Base-by-base conservation (phyloP, 2,329 filamentous ascomycete genomes). In the Neofusicoccum ribis region DNA sequence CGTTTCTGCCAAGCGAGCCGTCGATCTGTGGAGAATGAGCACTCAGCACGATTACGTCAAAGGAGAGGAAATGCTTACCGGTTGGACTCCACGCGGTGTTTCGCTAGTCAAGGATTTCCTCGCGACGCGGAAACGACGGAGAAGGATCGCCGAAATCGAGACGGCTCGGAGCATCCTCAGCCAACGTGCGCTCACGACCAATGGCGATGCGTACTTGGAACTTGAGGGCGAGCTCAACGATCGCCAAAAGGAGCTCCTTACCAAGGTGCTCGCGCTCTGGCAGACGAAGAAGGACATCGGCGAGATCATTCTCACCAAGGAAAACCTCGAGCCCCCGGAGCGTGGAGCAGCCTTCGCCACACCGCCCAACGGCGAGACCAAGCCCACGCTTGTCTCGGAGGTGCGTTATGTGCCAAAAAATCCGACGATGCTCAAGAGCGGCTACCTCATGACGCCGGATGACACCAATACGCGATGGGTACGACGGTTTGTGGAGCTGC, bases 21-120 rank as follows among this genome's bases (percentile, higher is more conserved):
- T 92, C 3, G 95, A 99, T 75, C 83, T 99, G 12, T 99, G 95
- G 95, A 88, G 95, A 63, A 92, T 98, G 88, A 96, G 93, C 76
- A 98, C 93, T 15, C 89, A 92, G 66, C 91, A 96, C 72, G 92
- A 96, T 76, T 98, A 97, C 74, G 91, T 99, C 71, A 97, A 97
- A 77, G 95, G 95, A 64, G 93, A 99, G 78, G 95, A 99, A 77
- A 85, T 89, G 56, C 82, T 99, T 44, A 88, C 84, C 2, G 88
- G 88, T 65, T 99, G 95, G 95, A 88, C 89, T 7, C 94, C 95
- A 1, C 87, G 95, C 47, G 93, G 95, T 41, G 91, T 98, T 2
- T 96, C 92, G 0, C 81, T 99, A 0, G 89, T 99, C n/a, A 88
- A 89, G 65, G 95, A 99, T 77, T 97, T 90, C 72, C 89, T 97